Conservation (phyloP, 2,329 filamentous ascomycete species). For the Magnaporthiopsis rhizophila region DNA sequence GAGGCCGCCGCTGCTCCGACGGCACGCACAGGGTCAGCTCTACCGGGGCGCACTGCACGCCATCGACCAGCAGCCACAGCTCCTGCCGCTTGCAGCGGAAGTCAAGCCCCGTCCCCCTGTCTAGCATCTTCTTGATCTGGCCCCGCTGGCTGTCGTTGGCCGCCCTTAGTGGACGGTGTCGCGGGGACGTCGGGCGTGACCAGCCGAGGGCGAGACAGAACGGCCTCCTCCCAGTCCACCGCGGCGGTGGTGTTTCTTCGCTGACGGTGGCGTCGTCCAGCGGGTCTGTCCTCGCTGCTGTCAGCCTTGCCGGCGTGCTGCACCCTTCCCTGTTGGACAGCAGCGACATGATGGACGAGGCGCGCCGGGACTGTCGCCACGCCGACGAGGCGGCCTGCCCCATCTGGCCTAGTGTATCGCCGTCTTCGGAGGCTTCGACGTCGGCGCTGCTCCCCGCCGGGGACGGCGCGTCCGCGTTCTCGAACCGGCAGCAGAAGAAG, state of each 20-base stretch:
- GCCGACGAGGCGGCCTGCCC: background rate
- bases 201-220: background rate
- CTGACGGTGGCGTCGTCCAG: no score
- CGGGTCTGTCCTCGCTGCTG: no score
- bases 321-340: background rate
- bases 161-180: no score
- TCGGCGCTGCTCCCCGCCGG: no score
- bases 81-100: background rate
- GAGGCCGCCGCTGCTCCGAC: background rate
- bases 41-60: background rate
- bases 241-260: background rate
- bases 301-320: no score
- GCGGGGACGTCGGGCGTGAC: no score
- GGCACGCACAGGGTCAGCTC: background rate
- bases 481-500: background rate
- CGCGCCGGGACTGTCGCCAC: background rate
- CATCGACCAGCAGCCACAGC: background rate
- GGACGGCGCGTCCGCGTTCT: background rate
- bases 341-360: background rate
- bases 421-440: background rate
- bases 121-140: background rate
- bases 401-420: background rate
- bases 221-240: background rate
- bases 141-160: background rate
- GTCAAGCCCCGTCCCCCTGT: background rate